phyloP scores from a whole-genome alignment of 2,329 filamentous ascomycete genomes.

The Zasmidium citrigriseum region DNA sequence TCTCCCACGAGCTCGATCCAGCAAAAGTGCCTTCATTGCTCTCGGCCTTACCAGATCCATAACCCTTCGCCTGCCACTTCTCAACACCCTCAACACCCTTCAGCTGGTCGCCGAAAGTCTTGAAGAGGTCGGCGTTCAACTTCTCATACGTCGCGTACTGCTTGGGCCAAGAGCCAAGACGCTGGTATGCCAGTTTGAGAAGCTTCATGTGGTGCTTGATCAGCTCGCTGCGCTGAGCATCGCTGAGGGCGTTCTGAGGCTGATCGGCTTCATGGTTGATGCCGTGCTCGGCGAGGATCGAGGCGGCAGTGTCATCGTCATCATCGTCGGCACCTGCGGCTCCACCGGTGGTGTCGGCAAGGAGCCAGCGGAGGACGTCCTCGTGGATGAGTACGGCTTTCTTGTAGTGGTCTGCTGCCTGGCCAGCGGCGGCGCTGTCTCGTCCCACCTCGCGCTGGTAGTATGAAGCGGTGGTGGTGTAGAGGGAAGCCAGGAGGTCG shows the following conservation, averaged over 20 bases:
- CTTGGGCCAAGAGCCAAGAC: constrained; percentile 49
- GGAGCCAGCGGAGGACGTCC: constrained; percentile 32
- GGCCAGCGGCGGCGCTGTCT: constrained; percentile 35
- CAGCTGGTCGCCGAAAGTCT: constrained; percentile 41
- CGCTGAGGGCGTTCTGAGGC: constrained; percentile 14
- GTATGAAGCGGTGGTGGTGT: constrained; percentile 44
- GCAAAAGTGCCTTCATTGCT: constrained; percentile 38
- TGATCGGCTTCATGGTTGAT: constrained; percentile 20
- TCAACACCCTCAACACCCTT: constrained; percentile 48
- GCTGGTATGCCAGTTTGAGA: constrained; percentile 44
- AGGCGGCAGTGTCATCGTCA: constrained; percentile 40
- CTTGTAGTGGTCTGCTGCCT: constrained; percentile 42
- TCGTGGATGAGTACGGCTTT: constrained; percentile 39
- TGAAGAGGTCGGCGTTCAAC: constrained; percentile 48
- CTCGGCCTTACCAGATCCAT: constrained; percentile 50
- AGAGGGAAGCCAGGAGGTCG: constrained; percentile 52
- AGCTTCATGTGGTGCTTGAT: constrained; percentile 40
- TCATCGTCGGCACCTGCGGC: constrained; percentile 36
- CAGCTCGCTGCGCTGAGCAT: constrained; percentile 30
- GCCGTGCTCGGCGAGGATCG: constrained; percentile 39
- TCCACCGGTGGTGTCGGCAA: constrained; percentile 26
- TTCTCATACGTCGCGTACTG: constrained; percentile 50
- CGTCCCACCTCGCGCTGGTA: constrained; percentile 39
- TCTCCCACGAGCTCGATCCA: constrained; percentile 36
- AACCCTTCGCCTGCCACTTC: constrained; percentile 50